Base-by-base conservation (phyloP, 2,329 filamentous ascomycete genomes). In the Hyphodiscus sp. region DNA sequence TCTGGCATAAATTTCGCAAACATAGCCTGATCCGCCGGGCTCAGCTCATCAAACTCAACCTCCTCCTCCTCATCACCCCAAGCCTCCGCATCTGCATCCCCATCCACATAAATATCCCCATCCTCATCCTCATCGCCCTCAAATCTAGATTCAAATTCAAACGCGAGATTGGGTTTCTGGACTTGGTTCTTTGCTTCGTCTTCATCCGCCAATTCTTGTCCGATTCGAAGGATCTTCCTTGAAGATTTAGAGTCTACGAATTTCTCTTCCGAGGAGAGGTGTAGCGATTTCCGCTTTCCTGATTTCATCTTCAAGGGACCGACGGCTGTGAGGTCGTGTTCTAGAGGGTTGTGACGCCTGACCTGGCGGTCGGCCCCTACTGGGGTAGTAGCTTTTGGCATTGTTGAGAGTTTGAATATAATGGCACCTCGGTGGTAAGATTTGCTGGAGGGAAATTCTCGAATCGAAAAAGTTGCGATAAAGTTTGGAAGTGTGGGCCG, bases 221-320 rank as follows among this genome's bases (percentile, higher is more conserved):
- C 92, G 64, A 97, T 89, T 61, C 87, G 83, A 56, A 99, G 69
- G 68, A 99, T 99, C 65, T 89, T 91, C 63, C 85, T 81, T 53
- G 92, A 96, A 18, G 91, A 85, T 69, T 89, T 91, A 54, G 91
- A 85, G 70, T 96, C 91, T 57, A 99, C 83, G 66, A 87, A 97
- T 59, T 79, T 76, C 57, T 87, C 82, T 56, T 81, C 78, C 54
- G 82, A 79, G 30, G 80, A 77, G 33, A 83, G 80, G 49, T 77
- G 70, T 51, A 76, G 80, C 60, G 77, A 75, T 70, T 84, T 86
- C 62, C 79, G 78, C 74, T 89, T 89, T 65, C 77, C 77, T 62
- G 84, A 84, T 77, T 91, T 85, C 68, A 83, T 83, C 74, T 91
- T 82, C 65, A 92, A 70, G 61, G 85, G 75, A 56, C 85, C 78